Conservation (phyloP, 179 eudicot species). For the Silene coronaria region DNA sequence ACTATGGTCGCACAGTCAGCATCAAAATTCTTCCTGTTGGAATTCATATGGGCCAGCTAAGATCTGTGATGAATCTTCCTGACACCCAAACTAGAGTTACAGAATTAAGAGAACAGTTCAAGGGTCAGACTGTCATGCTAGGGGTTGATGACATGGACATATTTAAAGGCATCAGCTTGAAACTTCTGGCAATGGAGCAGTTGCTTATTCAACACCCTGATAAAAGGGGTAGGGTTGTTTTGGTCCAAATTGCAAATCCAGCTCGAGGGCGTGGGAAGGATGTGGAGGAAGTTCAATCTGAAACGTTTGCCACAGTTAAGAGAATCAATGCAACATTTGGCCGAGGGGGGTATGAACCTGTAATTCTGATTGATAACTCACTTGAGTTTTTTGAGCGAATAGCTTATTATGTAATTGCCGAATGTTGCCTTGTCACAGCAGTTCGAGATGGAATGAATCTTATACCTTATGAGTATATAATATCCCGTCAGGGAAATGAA, state of each 20-base stretch:
- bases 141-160: constrained; percentile 98
- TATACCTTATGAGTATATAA: constrained; percentile 81
- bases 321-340: constrained; percentile 64
- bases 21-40: constrained; percentile 91
- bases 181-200: constrained; percentile 80
- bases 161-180: constrained; percentile 81
- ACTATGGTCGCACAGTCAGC: constrained; percentile 83
- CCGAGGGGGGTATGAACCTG: constrained; percentile 57
- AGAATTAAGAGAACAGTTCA: constrained; percentile 47
- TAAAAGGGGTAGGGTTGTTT: constrained; percentile 60
- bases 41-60: constrained; percentile 81
- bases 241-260: constrained; percentile 86
- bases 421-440: constrained; percentile 88
- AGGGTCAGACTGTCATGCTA: constrained; percentile 58
- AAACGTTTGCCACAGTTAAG: constrained; percentile 53
- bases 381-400: constrained; percentile 75
- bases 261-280: constrained; percentile 88
- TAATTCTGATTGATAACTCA: constrained; percentile 56
- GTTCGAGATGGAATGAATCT: constrained; percentile 97
- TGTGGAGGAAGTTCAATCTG: constrained; percentile 66
- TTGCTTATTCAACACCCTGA: constrained; percentile 71
- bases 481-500: constrained; percentile 70
- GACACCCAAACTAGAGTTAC: constrained; percentile 57
- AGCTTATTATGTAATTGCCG: constrained; percentile 76
- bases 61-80: constrained; percentile 58